Conservation (phyloP, 2,329 filamentous ascomycete species). For the Pseudocercospora eumusae region DNA sequence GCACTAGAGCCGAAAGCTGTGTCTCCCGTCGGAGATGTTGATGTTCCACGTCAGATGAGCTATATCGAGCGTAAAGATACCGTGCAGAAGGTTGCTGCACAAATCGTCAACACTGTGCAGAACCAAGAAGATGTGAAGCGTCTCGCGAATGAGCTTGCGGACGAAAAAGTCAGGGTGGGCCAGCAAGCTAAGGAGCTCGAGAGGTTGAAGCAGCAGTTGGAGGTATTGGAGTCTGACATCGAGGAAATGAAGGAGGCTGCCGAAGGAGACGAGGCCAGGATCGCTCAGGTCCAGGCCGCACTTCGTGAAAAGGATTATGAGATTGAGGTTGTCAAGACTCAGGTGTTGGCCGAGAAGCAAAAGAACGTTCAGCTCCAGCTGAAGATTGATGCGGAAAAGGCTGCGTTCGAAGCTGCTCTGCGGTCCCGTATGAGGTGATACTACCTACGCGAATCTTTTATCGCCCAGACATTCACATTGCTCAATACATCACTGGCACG, state of each 20-base stretch:
- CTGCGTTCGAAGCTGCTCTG: neutral
- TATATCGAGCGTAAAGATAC: slow-evolving; percentile 27
- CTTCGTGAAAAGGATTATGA: slow-evolving; percentile 13
- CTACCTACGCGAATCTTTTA: neutral
- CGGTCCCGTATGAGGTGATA: neutral
- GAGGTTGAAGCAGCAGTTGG: slow-evolving; percentile 11
- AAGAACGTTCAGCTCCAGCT: slow-evolving; percentile 9
- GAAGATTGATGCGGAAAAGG: slow-evolving; percentile 10
- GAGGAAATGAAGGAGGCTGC: slow-evolving; percentile 3
- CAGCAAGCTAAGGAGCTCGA: slow-evolving; percentile 22
- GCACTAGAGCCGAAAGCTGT: neutral
- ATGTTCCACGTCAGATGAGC: slow-evolving; percentile 26
- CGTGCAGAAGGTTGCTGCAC: slow-evolving; percentile 20
- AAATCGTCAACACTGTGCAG: slow-evolving; percentile 15
- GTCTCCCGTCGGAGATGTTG: neutral
- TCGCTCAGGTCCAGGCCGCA: neutral
- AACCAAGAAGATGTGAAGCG: slow-evolving; percentile 22
- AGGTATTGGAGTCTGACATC: neutral
- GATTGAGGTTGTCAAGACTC: slow-evolving; percentile 1
- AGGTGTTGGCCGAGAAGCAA: slow-evolving; percentile 12
- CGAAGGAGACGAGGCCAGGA: slow-evolving; percentile 1
- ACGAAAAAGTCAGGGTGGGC: slow-evolving; percentile 21
- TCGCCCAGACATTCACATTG: neutral
- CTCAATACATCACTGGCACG: neutral
- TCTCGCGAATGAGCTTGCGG: slow-evolving; percentile 23